Base-by-base conservation (phyloP, 177 flowering plant species). In the Vitis hybrid region DNA sequence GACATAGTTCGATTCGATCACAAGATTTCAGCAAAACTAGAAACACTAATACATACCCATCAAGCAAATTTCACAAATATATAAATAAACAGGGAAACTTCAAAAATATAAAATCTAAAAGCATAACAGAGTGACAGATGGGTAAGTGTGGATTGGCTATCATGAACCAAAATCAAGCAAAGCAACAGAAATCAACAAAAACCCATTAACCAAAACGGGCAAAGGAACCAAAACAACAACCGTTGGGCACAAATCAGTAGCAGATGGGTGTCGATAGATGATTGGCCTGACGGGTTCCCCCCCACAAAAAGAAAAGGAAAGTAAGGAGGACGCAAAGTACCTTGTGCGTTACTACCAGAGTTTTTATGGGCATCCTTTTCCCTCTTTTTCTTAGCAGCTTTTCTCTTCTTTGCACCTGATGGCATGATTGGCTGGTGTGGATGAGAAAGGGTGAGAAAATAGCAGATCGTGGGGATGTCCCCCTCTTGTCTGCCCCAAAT, bases 371-470 rank as follows among this genome's bases (percentile, higher is more conserved):
- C 45, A 55, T 64, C 73, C 56, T 70, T 61, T 54, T 71, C 83
- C 84, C 69, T 75, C 86, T 84, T 86, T 72, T 83, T 87, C 87
- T 80, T 87, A 69, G 86, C 88, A 72, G 91, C 88, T 76, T 85
- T 86, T 68, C 88, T 76, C 85, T 77, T 85, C 85, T 81, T 87
- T 0, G 88, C 74, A 80, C 89, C 91, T 57, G 83, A 75, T 5
- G 91, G 91, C 91, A 87, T 87, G 87, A 79, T 81, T 79, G 68
- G 51, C 13, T 19, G 45, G 60, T 19, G 8, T 19, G 55, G 57
- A 19, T 56, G 4, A 12, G 11, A 62, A 6, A 62, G 48, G 2
- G 49, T 18, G 51, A 19, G n/a, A n/a, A 9, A 19, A 34, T n/a
- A 30, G 45, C 51, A 62, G 64, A 62, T 62, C 64, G 49, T 62